phyloP scores from a whole-genome alignment of 2,329 filamentous ascomycete species.

The Alternaria dauci region DNA sequence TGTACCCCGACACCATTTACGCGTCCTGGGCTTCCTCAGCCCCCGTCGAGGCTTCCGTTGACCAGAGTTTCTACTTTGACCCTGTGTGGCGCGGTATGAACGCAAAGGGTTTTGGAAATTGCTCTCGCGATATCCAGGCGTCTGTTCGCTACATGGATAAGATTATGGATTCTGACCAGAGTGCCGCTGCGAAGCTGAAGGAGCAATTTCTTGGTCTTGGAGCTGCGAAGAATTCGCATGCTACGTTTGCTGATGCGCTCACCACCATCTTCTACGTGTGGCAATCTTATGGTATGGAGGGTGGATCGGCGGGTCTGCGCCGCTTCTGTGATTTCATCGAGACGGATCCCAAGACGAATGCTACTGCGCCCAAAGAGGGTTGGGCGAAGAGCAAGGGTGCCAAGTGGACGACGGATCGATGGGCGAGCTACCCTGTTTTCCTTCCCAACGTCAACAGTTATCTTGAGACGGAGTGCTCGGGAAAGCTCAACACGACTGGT shows the following conservation, averaged over 20 bases:
- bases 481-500: conserved; percentile 30
- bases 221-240: conserved; percentile 57
- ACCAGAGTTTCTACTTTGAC: conserved; percentile 63
- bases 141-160: conserved; percentile 60
- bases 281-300: conserved; percentile 56
- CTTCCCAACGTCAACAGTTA: conserved; percentile 50
- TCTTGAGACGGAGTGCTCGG: conserved; percentile 53
- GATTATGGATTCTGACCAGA: conserved; percentile 49
- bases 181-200: conserved; percentile 55
- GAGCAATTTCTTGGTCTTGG: conserved; percentile 58
- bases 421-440: conserved; percentile 54
- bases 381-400: conserved; percentile 54
- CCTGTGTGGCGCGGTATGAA: conserved; percentile 59
- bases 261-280: conserved; percentile 53
- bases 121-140: conserved; percentile 59
- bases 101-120: conserved; percentile 55
- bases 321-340: conserved; percentile 59
- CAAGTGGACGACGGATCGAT: conserved; percentile 53
- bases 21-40: conserved; percentile 50
- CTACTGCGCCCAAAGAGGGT: conserved; percentile 51
- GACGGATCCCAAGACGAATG: conserved; percentile 51
- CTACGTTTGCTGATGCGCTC: conserved; percentile 58
- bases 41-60: conserved; percentile 56
- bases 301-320: conserved; percentile 44
- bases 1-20: conserved; percentile 51